Conservation (phyloP, 1,284 basidiomycete species). For the Polyporus tsugae region DNA sequence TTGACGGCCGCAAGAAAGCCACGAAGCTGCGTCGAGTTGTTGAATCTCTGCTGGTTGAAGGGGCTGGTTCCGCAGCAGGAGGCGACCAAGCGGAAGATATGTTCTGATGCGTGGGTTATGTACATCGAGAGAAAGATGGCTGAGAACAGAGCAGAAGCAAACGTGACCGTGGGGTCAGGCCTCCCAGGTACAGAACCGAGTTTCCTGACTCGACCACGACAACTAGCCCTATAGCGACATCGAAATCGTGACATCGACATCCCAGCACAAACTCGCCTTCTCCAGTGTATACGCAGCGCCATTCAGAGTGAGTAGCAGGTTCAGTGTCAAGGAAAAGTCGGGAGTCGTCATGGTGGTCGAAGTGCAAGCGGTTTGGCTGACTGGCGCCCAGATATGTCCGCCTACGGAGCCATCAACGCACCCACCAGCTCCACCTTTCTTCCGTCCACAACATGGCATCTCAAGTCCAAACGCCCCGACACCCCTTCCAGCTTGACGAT, state of each 20-base stretch:
- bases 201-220: not conserved
- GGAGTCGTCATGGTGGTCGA: conserved; percentile 1
- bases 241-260: not conserved
- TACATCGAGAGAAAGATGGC: not conserved
- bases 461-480: conserved; percentile 19
- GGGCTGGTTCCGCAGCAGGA: not conserved
- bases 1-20: too few species aligned
- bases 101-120: not conserved
- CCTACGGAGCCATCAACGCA: conserved; percentile 41
- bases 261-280: not conserved
- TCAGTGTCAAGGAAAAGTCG: not conserved
- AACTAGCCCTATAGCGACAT: not conserved
- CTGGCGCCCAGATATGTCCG: conserved; percentile 39
- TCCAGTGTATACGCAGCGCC: not conserved
- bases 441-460: conserved; percentile 40
- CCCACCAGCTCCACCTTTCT: conserved; percentile 26
- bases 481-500: conserved; percentile 50
- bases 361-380: not conserved
- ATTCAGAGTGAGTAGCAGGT: conserved; percentile 1
- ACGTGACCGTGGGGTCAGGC: not conserved
- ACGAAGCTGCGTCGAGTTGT: too few species aligned
- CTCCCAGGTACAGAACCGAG: not conserved
- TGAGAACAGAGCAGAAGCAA: not conserved
- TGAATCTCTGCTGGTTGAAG: too few species aligned
- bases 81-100: not conserved